Evolutionary conservation across 192 early-diverging fungal species (phyloP), one percentile per base, ranked within the genome.

Genomic region (Podochytrium sp.): DNA sequence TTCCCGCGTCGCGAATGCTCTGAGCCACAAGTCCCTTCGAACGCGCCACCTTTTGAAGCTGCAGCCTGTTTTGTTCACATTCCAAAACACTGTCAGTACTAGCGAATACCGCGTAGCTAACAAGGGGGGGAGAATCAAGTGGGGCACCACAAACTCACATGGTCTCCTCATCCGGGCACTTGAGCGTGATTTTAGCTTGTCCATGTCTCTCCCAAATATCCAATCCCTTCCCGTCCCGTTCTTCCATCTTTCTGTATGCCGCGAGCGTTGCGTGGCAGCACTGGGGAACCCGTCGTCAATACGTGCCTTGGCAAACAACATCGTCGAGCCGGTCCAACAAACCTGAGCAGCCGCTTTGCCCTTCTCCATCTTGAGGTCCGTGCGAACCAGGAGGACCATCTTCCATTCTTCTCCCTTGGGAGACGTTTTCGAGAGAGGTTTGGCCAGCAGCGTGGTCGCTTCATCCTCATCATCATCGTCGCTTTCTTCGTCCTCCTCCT

Each of bases 281-380:
- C 84, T 90, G 71, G 10, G 56, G 3, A 71, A 39, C n/a, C n/a
- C n/a, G n/a, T n/a, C n/a, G n/a, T n/a, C n/a, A n/a, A n/a, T n/a
- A n/a, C n/a, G n/a, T n/a, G n/a, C n/a, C n/a, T n/a, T n/a, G n/a
- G n/a, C 51, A 29, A 79, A 50, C n/a, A 35, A 7, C n/a, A n/a
- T n/a, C n/a, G n/a, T n/a, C n/a, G n/a, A n/a, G n/a, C n/a, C 38
- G 33, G 37, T 18, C 49, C 29, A 71, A 27, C 52, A 18, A 42
- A 84, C 82, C 80, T 97, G 96, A 14, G 96, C 95, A 0, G 95
- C 95, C 23, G 92, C 87, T 75, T 98, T 98, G 34, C 97, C 97
- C 76, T 97, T 97, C 25, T 84, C 87, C 97, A 98, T 98, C 37
- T 89, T 91, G 32, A 98, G 80, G 76, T 98, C 97, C 1, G 88